Evolutionary conservation across 768 basidiomycete species (phyloP).

Genomic region (Tricholoma matsutake): DNA sequence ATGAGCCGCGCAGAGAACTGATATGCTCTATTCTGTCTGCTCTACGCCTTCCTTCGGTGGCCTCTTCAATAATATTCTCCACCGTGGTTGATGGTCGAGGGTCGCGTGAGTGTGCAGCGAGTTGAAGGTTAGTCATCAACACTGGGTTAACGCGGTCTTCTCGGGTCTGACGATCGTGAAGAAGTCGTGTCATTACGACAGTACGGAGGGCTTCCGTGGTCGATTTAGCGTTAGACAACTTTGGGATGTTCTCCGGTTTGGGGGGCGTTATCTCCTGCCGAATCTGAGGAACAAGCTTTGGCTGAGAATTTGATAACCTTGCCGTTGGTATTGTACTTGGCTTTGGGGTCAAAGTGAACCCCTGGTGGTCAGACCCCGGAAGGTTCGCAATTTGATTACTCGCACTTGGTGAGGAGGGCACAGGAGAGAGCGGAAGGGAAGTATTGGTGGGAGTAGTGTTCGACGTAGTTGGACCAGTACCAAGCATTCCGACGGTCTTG

Average conservation of each 20-base stretch:
- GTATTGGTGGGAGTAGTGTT: background rate
- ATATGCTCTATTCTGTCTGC: slow-evolving; percentile 36
- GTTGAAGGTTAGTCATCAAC: slow-evolving; percentile 53
- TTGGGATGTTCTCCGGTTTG: slow-evolving; percentile 35
- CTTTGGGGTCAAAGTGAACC: background rate
- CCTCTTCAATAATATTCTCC: slow-evolving; percentile 46
- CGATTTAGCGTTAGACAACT: slow-evolving; percentile 38
- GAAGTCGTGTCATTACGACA: slow-evolving; percentile 59
- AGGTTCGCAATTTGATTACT: background rate
- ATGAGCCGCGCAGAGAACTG: slow-evolving; percentile 40
- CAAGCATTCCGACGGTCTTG: background rate
- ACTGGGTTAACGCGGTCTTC: slow-evolving; percentile 63
- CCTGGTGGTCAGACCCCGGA: background rate
- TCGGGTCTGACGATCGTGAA: slow-evolving; percentile 57
- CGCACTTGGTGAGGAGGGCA: too few species aligned
- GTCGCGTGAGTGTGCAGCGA: slow-evolving; percentile 32
- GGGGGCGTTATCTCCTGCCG: slow-evolving; percentile 5
- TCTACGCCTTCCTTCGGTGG: slow-evolving; percentile 35
- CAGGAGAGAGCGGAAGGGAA: background rate
- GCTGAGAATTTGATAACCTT: too few species aligned
- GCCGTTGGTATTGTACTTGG: background rate
- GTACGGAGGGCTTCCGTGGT: slow-evolving; percentile 60
- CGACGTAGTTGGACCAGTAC: background rate
- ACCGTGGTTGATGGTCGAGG: slow-evolving; percentile 31
- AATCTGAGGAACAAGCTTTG: background rate